Evolutionary conservation across 805 yeast species (phyloP).

Genomic region (Yamadazyma sp.): DNA sequence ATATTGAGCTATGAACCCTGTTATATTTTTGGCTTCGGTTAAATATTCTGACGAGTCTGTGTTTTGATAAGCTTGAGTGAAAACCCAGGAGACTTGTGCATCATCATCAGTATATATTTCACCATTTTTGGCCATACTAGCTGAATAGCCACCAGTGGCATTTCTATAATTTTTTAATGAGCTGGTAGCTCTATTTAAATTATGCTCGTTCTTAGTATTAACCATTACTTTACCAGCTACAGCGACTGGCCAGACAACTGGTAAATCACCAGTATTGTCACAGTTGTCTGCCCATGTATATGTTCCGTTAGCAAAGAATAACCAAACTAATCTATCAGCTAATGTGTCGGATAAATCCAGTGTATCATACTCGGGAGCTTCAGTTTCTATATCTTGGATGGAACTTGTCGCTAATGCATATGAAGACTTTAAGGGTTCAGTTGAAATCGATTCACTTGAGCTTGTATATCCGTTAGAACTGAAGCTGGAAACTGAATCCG

Average conservation of each 20-base stretch:
- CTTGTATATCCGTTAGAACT: too few species aligned
- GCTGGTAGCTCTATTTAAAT: conserved; percentile 8
- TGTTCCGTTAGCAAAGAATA: conserved; percentile 10
- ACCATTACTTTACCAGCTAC: conserved; percentile 22
- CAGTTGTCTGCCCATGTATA: conserved; percentile 17
- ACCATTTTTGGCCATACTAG: conserved; percentile 18
- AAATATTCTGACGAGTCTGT: conserved; percentile 4
- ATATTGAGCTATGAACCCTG: conserved; percentile 56
- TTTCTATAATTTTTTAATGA: conserved; percentile 14
- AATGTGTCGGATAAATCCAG: conserved; percentile 8
- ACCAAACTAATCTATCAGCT: conserved; percentile 3
- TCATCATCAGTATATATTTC: conserved; percentile 27
- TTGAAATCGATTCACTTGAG: too few species aligned
- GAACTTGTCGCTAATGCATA: too few species aligned
- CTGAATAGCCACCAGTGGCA: conserved; percentile 19
- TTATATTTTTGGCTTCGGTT: conserved; percentile 10
- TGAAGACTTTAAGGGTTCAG: too few species aligned
- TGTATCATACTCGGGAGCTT: conserved; percentile 14
- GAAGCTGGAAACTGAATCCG: too few species aligned
- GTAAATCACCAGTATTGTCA: conserved; percentile 4
- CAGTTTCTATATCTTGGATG: conserved; percentile 14
- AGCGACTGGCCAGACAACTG: conserved; percentile 24
- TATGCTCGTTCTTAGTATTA: conserved; percentile 6
- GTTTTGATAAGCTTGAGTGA: conserved; percentile 12
- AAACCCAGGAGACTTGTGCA: conserved; percentile 24